Evolutionary conservation across 352 stramenopile species (phyloP).

Genomic region (Pythium dissimile): DNA sequence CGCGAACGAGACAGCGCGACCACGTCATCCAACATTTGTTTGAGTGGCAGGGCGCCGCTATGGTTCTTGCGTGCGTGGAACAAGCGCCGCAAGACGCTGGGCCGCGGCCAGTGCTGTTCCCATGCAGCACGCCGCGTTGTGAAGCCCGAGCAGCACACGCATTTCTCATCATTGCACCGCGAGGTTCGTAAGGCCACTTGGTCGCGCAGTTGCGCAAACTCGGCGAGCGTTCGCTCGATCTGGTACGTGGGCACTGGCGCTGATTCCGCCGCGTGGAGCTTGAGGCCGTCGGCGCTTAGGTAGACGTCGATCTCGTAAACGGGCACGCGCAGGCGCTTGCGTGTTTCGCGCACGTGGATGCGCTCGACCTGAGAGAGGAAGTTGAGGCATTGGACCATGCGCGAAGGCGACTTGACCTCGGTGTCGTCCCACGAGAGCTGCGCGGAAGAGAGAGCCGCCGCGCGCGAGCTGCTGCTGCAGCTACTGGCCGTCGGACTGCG

Average conservation of each 20-base stretch:
- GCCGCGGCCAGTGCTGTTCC: conserved; percentile 10
- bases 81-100: conserved; percentile 1
- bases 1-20: conserved; percentile 4
- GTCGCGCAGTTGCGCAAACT: conserved; percentile 16
- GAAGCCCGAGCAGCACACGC: conserved; percentile 6
- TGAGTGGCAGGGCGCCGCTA: no score
- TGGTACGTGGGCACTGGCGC: conserved; percentile 10
- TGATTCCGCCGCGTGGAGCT: neutral
- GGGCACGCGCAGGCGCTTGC: conserved; percentile 5
- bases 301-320: conserved; percentile 17
- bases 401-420: conserved; percentile 7
- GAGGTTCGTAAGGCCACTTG: conserved; percentile 2
- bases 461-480: neutral
- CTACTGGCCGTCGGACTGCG: conserved; percentile 15
- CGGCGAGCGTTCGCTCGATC: conserved; percentile 16
- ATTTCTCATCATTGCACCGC: neutral
- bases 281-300: conserved; percentile 14
- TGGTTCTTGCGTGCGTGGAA: no score
- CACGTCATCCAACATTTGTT: conserved; percentile 7
- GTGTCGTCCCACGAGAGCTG: conserved; percentile 18
- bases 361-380: conserved; percentile 20
- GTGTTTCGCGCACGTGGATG: conserved; percentile 6
- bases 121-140: conserved; percentile 3
- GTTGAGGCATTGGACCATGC: conserved; percentile 19
- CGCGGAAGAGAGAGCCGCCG: neutral